Evolutionary conservation across 2,329 filamentous ascomycete species (phyloP), one percentile per base, ranked within the genome.

Genomic region (Drechslerella dactyloides): DNA sequence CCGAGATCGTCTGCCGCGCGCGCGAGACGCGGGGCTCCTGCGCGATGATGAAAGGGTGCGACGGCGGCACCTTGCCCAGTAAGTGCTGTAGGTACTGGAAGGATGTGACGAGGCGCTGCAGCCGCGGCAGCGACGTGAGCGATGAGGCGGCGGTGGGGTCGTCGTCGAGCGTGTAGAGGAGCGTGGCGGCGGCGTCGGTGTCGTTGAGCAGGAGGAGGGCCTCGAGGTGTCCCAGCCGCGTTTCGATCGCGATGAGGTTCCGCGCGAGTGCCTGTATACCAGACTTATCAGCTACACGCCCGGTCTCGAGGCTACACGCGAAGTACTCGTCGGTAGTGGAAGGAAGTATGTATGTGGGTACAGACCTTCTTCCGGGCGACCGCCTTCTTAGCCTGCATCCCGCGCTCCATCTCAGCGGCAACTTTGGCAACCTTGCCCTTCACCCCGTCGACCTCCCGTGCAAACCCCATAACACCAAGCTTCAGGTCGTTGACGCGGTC

Each of bases 401-500:
- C 80, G 2, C 78, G 79, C 40, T 82, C 82, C 1, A 92, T 85
- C 75, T 93, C 88, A 19, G 80, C 80, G 23, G 85, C 86, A 73
- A 89, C 84, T 68, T 85, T 83, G 6, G 82, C 81, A 0, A 97
- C 90, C 17, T 84, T 84, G 8, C 81, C 82, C 77, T 87, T 87
- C 54, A 97, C 84, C 55, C 88, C 87, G 74, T 90, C 88, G 0
- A 97, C 86, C 57, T 94, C 91, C 74, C 93, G 85, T 70, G 88
- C 84, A 77, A 99, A 97, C 0, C 91, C 91, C 70, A 97, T 79
- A 62, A 99, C 81, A 0, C 92, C 91, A 0, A 99, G 90, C 48
- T 91, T 85, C 33, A 97, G 89, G 77, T 96, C 91, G 78, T 96
- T 93, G 0, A 97, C 89, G 78, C 89, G 90, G 77, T 97, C 93